Base-by-base conservation (phyloP, 257 asterid species). In the Capsicum rhomboideum region DNA sequence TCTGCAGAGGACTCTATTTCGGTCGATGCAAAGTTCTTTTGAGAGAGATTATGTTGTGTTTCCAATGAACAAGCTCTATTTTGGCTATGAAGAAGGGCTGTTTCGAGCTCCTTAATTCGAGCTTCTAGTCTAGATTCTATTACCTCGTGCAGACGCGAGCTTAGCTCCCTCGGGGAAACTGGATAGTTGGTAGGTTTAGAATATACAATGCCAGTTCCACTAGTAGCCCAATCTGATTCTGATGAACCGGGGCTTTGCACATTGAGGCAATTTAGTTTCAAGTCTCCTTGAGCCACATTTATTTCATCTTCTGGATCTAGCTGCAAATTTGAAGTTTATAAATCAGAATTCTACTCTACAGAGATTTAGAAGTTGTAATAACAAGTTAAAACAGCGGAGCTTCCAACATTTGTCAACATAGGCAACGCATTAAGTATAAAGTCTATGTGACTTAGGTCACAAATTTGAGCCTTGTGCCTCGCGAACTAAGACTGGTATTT, bases 81-180 rank as follows among this genome's bases (percentile, higher is more conserved):
- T 78, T 66, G 89, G 49, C 84, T 87, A 82, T 72, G 64, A n/a
- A 17, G 59, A 71, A 92, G 89, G 54, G 92, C 93, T 67, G 54
- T 85, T 79, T 92, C 94, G 23, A 94, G 92, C 88, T 91, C 97
- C 88, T 83, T 85, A 20, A 94, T 84, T 72, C 89, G 92, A 14
- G 64, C 89, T 86, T 91, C 89, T 16, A 92, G 94, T 83, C 90
- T 87, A 6, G 93, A 87, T 85, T 94, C 93, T 63, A 88, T 88
- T 85, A 92, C 55, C 89, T 92, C 91, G 12, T 94, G 97, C 75
- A 92, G 92, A 28, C 92, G 87, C 72, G 88, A 82, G 78, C 89
- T 91, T 86, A 94, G 89, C 86, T 94, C 94, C 86, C 87, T 84
- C 20, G 95, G 97, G 34, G 91, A 90, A 87, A 92, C 93, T 29